Conservation (phyloP, 129 eudicot genomes). For the Kitagawia praeruptora region DNA sequence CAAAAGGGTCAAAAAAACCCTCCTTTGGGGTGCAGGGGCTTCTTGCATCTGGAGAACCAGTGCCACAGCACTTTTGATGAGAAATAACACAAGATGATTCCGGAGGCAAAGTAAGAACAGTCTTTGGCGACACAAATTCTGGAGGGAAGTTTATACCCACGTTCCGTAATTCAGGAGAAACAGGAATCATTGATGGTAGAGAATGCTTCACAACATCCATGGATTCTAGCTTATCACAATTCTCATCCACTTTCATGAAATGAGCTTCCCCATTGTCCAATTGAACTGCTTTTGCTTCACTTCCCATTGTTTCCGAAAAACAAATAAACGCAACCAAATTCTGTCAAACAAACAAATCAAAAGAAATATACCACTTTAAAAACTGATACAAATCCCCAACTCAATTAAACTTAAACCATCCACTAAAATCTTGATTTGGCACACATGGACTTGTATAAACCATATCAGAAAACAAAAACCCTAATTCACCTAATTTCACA, state of each 20-base stretch:
- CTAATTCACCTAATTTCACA: neutral
- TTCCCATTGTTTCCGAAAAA: conserved; percentile 20
- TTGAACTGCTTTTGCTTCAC: conserved; percentile 14
- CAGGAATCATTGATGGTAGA: conserved; percentile 4
- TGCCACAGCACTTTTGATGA: neutral
- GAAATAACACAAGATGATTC: neutral
- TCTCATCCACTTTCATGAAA: conserved; percentile 15
- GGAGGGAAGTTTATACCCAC: conserved; percentile 25
- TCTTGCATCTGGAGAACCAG: conserved; percentile 13
- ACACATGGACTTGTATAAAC: neutral
- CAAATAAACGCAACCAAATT: neutral
- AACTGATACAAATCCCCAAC: neutral
- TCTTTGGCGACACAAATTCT: conserved; percentile 21
- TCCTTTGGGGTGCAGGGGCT: conserved; percentile 41
- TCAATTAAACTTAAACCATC: neutral
- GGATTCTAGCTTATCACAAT: conserved; percentile 13
- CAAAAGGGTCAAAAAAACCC: conserved; percentile 51
- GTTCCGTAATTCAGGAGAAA: conserved; percentile 34
- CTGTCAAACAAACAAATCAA: conserved; percentile 4
- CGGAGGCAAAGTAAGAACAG: conserved; percentile 22
- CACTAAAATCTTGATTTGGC: neutral
- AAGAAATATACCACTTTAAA: neutral
- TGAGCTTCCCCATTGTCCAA: conserved; percentile 3
- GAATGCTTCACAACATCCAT: conserved; percentile 5
- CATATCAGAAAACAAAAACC: neutral